Conservation (phyloP, 2,329 filamentous ascomycete species). For the Penicillium decumbens region DNA sequence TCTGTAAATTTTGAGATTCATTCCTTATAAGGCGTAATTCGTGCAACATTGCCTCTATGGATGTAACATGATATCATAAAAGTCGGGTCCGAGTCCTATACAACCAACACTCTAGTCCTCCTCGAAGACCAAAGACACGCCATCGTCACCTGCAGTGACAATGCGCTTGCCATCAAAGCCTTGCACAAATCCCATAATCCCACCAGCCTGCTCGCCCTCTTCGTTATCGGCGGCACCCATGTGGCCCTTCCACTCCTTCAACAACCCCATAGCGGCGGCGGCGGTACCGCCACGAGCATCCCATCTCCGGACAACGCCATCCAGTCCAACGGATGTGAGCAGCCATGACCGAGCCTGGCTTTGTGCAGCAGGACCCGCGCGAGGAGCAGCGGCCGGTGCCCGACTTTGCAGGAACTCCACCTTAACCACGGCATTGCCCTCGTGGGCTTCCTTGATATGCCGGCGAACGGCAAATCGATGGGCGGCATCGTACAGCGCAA, state of each 20-base stretch:
- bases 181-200: constrained; percentile 87
- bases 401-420: constrained; percentile 70
- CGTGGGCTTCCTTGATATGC: constrained; percentile 76
- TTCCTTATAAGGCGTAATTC: background rate
- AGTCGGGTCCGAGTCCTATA: constrained; percentile 11
- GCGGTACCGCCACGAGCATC: constrained; percentile 67
- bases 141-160: constrained; percentile 87
- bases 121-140: constrained; percentile 46
- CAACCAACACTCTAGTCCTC: constrained; percentile 23
- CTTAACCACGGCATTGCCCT: constrained; percentile 86
- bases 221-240: constrained; percentile 37
- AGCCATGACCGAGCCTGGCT: constrained; percentile 56
- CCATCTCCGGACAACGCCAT: constrained; percentile 86
- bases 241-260: constrained; percentile 89
- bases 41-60: constrained; percentile 2
- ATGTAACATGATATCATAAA: constrained; percentile 26
- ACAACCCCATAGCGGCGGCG: constrained; percentile 63
- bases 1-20: background rate
- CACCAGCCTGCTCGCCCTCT: constrained; percentile 74
- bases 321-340: constrained; percentile 84
- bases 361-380: constrained; percentile 24
- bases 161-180: constrained; percentile 66
- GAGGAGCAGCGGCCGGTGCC: constrained; percentile 27
- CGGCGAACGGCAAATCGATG: constrained; percentile 82
- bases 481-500: constrained; percentile 80